These are phyloP conservation scores for Nemania abortiva DNA, from an alignment of 2,329 filamentous ascomycete genomes.

Conservation along the genomic window DNA sequence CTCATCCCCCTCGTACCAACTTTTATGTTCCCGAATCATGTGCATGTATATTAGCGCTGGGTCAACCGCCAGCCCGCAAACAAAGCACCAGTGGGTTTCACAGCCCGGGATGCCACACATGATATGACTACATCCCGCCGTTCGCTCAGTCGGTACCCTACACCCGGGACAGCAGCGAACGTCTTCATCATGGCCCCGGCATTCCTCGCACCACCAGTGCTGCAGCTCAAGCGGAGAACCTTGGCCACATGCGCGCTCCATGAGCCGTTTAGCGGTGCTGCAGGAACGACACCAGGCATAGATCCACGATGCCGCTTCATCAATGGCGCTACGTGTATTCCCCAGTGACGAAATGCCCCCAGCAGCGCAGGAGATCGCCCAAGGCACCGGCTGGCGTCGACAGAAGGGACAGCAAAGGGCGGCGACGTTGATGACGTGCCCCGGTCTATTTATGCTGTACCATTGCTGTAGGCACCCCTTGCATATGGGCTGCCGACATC, in stretches of 20 bases:
- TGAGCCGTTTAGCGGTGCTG: slow-evolving; percentile 56
- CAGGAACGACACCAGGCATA: slow-evolving; percentile 50
- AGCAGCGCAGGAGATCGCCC: slow-evolving; percentile 35
- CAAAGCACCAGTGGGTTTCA: slow-evolving; percentile 57
- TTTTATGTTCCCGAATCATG: slow-evolving; percentile 52
- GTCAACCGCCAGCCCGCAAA: slow-evolving; percentile 51
- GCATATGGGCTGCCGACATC: slow-evolving; percentile 60
- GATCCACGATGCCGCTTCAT: slow-evolving; percentile 46
- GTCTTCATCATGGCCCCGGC: slow-evolving; percentile 41
- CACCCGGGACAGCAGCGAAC: slow-evolving; percentile 50
- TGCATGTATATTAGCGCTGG: slow-evolving; percentile 54
- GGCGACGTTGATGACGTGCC: slow-evolving; percentile 60
- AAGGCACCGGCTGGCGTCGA: slow-evolving; percentile 56
- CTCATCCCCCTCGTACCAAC: slow-evolving; percentile 43
- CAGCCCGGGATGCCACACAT: slow-evolving; percentile 50
- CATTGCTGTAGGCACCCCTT: slow-evolving; percentile 55
- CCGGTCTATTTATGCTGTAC: slow-evolving; percentile 61
- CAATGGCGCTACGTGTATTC: slow-evolving; percentile 55
- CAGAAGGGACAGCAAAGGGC: slow-evolving; percentile 65
- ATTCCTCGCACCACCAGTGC: slow-evolving; percentile 59
- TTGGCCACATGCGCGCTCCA: slow-evolving; percentile 59
- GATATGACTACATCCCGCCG: slow-evolving; percentile 57
- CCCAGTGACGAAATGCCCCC: slow-evolving; percentile 53
- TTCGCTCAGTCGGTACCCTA: slow-evolving; percentile 53
- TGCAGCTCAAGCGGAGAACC: slow-evolving; percentile 55